These are phyloP conservation scores for Mycena floridula DNA, from an alignment of 768 basidiomycete genomes.

Conservation along the genomic window DNA sequence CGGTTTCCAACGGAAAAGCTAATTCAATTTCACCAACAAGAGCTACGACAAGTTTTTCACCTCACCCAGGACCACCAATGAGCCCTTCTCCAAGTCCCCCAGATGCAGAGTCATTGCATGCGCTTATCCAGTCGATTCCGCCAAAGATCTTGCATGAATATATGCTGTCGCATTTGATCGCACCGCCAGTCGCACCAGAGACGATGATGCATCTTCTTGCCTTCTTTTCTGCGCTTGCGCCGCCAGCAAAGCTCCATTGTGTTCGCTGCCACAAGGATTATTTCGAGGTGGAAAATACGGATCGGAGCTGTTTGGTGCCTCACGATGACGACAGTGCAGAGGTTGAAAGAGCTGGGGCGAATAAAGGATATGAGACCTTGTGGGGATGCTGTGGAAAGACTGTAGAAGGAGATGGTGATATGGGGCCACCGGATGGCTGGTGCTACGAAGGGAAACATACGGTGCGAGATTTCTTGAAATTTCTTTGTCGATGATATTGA, in stretches of 20 bases:
- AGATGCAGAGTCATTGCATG: slow-evolving; percentile 37
- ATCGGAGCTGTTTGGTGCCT: slow-evolving; percentile 59
- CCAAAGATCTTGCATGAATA: slow-evolving; percentile 63
- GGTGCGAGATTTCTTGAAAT: slow-evolving; percentile 29
- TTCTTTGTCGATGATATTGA: not conserved
- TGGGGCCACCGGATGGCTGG: slow-evolving; percentile 83
- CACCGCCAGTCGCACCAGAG: slow-evolving; percentile 22
- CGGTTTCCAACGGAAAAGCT: slow-evolving; percentile 14
- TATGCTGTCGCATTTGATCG: slow-evolving; percentile 44
- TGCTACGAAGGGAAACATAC: slow-evolving; percentile 83
- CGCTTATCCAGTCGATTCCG: slow-evolving; percentile 55
- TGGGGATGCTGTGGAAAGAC: slow-evolving; percentile 73
- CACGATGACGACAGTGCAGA: slow-evolving; percentile 81
- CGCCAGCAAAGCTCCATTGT: slow-evolving; percentile 69
- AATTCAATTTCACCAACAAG: slow-evolving; percentile 14
- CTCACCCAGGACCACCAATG: slow-evolving; percentile 29
- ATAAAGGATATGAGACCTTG: slow-evolving; percentile 39
- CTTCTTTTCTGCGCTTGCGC: slow-evolving; percentile 58
- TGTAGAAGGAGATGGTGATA: slow-evolving; percentile 71
- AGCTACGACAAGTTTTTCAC: slow-evolving; percentile 23
- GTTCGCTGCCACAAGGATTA: slow-evolving; percentile 68
- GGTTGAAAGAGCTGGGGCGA: slow-evolving; percentile 50
- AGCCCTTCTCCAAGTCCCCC: slow-evolving; percentile 28
- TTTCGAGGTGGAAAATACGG: slow-evolving; percentile 70
- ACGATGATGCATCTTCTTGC: slow-evolving; percentile 41